phyloP scores from a whole-genome alignment of 2,329 filamentous ascomycete species.

The Tolypocladium inflatum region DNA sequence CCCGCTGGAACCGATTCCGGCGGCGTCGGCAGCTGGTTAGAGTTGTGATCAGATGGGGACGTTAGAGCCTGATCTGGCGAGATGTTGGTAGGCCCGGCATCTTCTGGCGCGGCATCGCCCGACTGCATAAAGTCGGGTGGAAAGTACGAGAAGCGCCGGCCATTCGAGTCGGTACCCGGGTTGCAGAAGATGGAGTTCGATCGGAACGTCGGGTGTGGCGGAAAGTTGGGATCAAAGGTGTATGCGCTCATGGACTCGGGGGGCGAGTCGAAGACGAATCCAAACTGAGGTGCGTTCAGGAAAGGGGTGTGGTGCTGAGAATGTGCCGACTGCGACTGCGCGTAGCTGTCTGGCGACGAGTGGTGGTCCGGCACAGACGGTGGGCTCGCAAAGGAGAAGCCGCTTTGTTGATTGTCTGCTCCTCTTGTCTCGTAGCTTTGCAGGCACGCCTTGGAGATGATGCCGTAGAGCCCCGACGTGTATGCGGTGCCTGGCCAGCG shows the following conservation, averaged over 20 bases:
- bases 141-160: slow-evolving; percentile 54
- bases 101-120: slow-evolving; percentile 22
- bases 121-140: slow-evolving; percentile 42
- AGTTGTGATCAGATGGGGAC: slow-evolving; percentile 18
- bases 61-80: slow-evolving; percentile 16
- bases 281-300: slow-evolving; percentile 44
- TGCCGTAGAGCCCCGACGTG: slow-evolving; percentile 77
- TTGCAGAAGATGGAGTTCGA: slow-evolving; percentile 59
- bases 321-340: slow-evolving; percentile 10
- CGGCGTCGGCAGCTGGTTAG: slow-evolving; percentile 30
- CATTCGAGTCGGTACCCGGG: slow-evolving; percentile 43
- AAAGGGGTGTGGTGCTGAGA: slow-evolving; percentile 28
- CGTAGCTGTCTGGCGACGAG: slow-evolving; percentile 20
- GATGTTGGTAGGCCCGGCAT: slow-evolving; percentile 22
- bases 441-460: slow-evolving; percentile 75
- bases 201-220: slow-evolving; percentile 46
- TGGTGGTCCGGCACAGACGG: slow-evolving; percentile 19
- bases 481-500: slow-evolving; percentile 87
- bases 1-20: slow-evolving; percentile 30
- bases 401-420: slow-evolving; percentile 11
- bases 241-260: slow-evolving; percentile 42
- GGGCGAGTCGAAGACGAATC: slow-evolving; percentile 46
- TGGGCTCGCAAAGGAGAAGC: slow-evolving; percentile 24
- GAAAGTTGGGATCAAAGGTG: slow-evolving; percentile 31
- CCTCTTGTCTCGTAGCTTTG: slow-evolving; percentile 67